Base-by-base conservation (phyloP, 2,329 filamentous ascomycete genomes). In the Cladophialophora immunda region DNA sequence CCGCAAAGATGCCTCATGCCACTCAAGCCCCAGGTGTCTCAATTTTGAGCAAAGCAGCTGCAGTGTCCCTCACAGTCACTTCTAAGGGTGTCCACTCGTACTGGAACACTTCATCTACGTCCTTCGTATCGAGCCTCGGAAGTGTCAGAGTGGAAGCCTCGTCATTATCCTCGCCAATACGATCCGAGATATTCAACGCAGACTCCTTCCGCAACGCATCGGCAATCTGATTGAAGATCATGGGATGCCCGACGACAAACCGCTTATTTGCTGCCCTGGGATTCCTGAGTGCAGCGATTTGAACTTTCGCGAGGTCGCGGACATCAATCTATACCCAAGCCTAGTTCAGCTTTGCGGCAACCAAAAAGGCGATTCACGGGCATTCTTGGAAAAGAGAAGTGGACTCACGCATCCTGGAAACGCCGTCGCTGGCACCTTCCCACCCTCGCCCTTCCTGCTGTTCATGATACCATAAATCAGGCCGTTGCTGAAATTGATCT, bases 401-500 rank as follows among this genome's bases (percentile, higher is more conserved):
- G 11, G 13, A 63, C 63, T 68, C 52, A 68, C 63, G 53, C 57
- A 61, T 30, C 58, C 66, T 7, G 66, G 62, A 15, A 65, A 66
- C 45, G 61, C 64, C 25, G 66, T 66, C 17, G 41, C 55, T 25
- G 62, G 63, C 9, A 68, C 66, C 47, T 66, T 68, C 3, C 58
- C 66, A 15, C 55, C 56, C 36, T 68, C 63, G 5, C 58, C 54
- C 19, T 62, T 66, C 27, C 50, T 64, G 54, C 63, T 63, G 36
- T 66, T 65, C 41, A 69, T 57, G 52, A 68, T 69, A 68, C 89
- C 83, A 9, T 86, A 81, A 63, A 92, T 84, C 30, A 89, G 85
- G 71, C 88, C 83, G 75, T 92, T 93, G n/a, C 89, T 91, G 1
- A 89, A 91, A 78, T 93, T 93, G 68, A 93, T 80, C 1, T 80